Percentiles rank a stretch among this genome's conserved stretches.
Evolutionary conservation across 139 green algal species (phyloP).

Genomic region (Bryopsis sp.): DNA sequence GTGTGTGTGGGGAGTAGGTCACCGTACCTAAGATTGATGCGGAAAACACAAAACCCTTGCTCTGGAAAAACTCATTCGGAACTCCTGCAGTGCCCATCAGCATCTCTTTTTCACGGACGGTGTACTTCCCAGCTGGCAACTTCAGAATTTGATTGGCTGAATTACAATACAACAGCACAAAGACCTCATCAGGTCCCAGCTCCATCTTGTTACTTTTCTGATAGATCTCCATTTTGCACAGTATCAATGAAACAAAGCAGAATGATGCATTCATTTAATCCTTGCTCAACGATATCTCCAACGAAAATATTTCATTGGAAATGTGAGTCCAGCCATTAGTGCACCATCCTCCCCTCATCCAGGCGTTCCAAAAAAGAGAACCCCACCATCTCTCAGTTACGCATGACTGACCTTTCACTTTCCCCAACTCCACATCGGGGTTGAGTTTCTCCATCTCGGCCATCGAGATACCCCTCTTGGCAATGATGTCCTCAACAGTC

Average conservation of each 20-base stretch:
- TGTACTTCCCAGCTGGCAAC: conserved; percentile 75
- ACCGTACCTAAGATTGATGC: conserved; percentile 1
- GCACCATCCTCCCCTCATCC: background rate
- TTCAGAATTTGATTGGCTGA: conserved; percentile 57
- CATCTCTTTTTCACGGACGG: conserved; percentile 81
- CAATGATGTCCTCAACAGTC: conserved; percentile 57
- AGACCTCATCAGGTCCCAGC: conserved; percentile 16
- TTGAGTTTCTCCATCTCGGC: conserved; percentile 67
- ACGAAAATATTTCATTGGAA: too few relatives aligned
- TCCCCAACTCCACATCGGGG: conserved; percentile 53
- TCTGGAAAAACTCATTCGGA: conserved; percentile 18
- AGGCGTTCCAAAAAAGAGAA: background rate
- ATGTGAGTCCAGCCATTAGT: background rate
- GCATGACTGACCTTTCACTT: conserved; percentile 36
- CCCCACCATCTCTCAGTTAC: background rate
- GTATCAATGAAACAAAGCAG: conserved; percentile 14
- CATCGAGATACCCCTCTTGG: conserved; percentile 55
- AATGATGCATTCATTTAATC: conserved; percentile 7
- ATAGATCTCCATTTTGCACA: conserved; percentile 5
- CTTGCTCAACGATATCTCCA: too few relatives aligned
- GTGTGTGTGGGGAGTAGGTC: too few relatives aligned
- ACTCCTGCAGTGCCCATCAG: conserved; percentile 36
- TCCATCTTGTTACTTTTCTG: too few relatives aligned
- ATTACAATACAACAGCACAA: conserved; percentile 12
- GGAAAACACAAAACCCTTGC: conserved; percentile 13